Base-by-base conservation (phyloP, 306 rosid species). In the Corylus americana region DNA sequence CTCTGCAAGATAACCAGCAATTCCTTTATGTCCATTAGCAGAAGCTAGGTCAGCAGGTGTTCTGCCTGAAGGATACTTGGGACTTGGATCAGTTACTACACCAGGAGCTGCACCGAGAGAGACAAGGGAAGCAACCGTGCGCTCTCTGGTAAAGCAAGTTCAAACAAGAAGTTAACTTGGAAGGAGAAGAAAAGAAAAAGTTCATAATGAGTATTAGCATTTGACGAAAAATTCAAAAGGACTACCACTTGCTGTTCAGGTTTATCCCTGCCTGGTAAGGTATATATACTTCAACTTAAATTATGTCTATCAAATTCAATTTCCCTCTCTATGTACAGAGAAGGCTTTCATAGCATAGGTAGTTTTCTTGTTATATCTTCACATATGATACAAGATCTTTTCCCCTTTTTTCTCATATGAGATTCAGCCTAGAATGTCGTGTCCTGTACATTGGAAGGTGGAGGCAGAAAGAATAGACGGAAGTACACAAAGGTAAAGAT, bases 41-140 rank as follows among this genome's bases (percentile, higher is more conserved):
- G 91, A 92, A 47, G 98, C 97, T 77, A 94, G 87, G 80, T 92
- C 98, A 16, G 97, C 93, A 71, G 98, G 96, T 75, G 96, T 86
- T 85, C 90, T 87, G 53, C 96, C 94, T 4, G 89, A 47, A 22
- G 91, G 94, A 79, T 87, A 70, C 75, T 79, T 81, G 62, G 91
- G 88, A 70, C 81, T 84, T 76, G 98, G 98, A 81, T 94, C 98
- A 8, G 94, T 88, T 77, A 90, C 68, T 42, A 81, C 82, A 74
- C 94, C 97, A 48, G 98, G 91, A 70, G 92, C 89, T 29, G 97
- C 98, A 17, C 97, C 91, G 7, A 91, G 91, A 74, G 93, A 83
- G 76, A 94, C 75, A 74, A 94, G 97, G 70, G 87, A 81, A 55
- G 87, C 94, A 58, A 94, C 96, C 2, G 90, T 89, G n/a, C 84